Base-by-base conservation (phyloP, 176 grass and related monocot genomes). In the Oryza nivara region DNA sequence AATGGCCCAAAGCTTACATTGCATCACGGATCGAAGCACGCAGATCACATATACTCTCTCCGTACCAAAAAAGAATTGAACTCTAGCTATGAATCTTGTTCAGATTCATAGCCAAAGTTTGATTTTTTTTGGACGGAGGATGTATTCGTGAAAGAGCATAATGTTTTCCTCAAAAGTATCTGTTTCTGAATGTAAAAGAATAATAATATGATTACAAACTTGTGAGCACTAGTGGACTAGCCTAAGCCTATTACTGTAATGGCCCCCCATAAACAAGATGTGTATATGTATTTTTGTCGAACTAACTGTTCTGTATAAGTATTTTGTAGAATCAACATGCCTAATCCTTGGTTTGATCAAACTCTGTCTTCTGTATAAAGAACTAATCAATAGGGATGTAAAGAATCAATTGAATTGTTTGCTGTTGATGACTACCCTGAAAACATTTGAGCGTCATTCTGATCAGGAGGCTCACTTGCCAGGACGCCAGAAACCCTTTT, bases 401-500 rank as follows among this genome's bases (percentile, higher is more conserved):
- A 87, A 79, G 16, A 75, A 84, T 84, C 6, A 84, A 79, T 19
- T 47, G 38, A 74, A 83, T 65, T 3, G 22, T 11, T 45, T 49
- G 43, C 26, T 34, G 10, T 70, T 64, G 61, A 65, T 23, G 58
- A 4, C 45, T 69, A 40, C 36, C 26, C 20, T 20, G 3, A 41
- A 80, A 65, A 13, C 35, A 25, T 32, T 32, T 1, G 49, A 52
- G 38, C 69, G 48, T 19, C 70, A 89, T 72, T 68, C 36, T 86
- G 25, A 74, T 30, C 47, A 36, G 4, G 73, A 78, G 34, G 40
- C 84, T 83, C 19, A 49, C 28, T 47, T 85, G 75, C 82, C 58
- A 2, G 89, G 91, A 64, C 93, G 88, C 93, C 93, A 92, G 25
- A 86, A 99, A 88, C 68, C 73, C 68, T 99, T 89, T 76, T 4